Evolutionary conservation across 2,329 filamentous ascomycete genomes (phyloP).

Genomic region (Xylariales sp.): DNA sequence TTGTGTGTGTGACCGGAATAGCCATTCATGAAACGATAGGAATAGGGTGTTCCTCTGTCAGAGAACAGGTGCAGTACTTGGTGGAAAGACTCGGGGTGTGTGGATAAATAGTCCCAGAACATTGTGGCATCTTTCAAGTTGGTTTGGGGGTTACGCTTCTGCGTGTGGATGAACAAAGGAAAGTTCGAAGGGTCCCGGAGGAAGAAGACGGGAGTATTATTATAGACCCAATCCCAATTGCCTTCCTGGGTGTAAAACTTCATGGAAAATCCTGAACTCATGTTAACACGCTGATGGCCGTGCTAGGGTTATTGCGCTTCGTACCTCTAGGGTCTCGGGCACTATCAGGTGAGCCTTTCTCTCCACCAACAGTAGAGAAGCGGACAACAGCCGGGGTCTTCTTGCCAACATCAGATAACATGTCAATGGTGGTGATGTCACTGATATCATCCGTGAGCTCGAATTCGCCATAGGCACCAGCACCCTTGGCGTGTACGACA

Average conservation of each 20-base stretch:
- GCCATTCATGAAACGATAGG: slow-evolving; percentile 62
- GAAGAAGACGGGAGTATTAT: slow-evolving; percentile 77
- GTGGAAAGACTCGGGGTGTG: slow-evolving; percentile 58
- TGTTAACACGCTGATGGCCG: background rate
- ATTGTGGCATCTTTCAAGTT: slow-evolving; percentile 66
- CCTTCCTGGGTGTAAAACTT: slow-evolving; percentile 70
- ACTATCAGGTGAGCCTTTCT: slow-evolving; percentile 63
- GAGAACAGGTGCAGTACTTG: slow-evolving; percentile 63
- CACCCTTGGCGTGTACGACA: slow-evolving; percentile 35
- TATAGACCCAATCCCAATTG: slow-evolving; percentile 71
- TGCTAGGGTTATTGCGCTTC: background rate
- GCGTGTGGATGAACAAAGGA: slow-evolving; percentile 70
- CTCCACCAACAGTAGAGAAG: slow-evolving; percentile 69
- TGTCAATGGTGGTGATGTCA: slow-evolving; percentile 37
- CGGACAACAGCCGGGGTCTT: slow-evolving; percentile 55
- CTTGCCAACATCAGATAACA: slow-evolving; percentile 51
- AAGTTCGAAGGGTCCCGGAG: slow-evolving; percentile 70
- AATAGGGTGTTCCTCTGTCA: slow-evolving; percentile 61
- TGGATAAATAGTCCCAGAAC: slow-evolving; percentile 47
- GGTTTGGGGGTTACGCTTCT: slow-evolving; percentile 70
- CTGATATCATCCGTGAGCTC: slow-evolving; percentile 44
- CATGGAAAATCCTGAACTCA: slow-evolving; percentile 53
- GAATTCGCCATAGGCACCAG: slow-evolving; percentile 36
- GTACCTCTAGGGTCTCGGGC: slow-evolving; percentile 48
- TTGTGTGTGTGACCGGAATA: slow-evolving; percentile 66